Evolutionary conservation across 2,329 filamentous ascomycete genomes (phyloP), one percentile per base, ranked within the genome.

Genomic region (Pestalotiopsis sp.): DNA sequence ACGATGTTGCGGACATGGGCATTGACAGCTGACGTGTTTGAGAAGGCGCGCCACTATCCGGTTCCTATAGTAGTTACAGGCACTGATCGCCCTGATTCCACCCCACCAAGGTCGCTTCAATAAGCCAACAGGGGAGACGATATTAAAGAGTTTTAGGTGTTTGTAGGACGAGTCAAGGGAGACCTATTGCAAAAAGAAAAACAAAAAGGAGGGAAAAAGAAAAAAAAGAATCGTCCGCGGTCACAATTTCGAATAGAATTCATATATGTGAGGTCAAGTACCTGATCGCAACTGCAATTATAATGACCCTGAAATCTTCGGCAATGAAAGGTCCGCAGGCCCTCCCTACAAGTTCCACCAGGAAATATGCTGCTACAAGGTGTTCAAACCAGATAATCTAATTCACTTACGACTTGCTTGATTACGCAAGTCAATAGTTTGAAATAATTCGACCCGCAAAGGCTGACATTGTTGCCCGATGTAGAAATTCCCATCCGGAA

Each of bases 281-380:
- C 58, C 30, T 38, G 58, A 9, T 60, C 58, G 24, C 58, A 60
- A 60, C 22, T 60, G 30, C 58, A 39, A 2, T 38, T 6, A 60
- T 39, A 38, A 24, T 39, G 30, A 39, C 58, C 10, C 58, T 60
- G 35, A 7, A 6, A 60, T 35, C 24, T 30, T 20, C 58, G 17
- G 58, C 35, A 60, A 60, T 35, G 58, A 38, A 60, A 17, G 58
- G 35, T 60, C 35, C 58, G 58, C 58, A 60, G 58, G 58, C 26
- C 3, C 58, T 60, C 58, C 1, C 9, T 6, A 38, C 9, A 2
- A 60, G 24, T 38, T 60, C 24, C 35, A 60, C 58, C 24, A 39
- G 30, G 55, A 60, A 6, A 60, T 60, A 35, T 60, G 58, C 58
- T 60, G 9, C 3, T 20, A 11, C 11, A 38, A 60, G 9, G 17